These are phyloP conservation scores for Citrus maxima DNA, from an alignment of 345 rosid genomes.

Conservation along the genomic window DNA sequence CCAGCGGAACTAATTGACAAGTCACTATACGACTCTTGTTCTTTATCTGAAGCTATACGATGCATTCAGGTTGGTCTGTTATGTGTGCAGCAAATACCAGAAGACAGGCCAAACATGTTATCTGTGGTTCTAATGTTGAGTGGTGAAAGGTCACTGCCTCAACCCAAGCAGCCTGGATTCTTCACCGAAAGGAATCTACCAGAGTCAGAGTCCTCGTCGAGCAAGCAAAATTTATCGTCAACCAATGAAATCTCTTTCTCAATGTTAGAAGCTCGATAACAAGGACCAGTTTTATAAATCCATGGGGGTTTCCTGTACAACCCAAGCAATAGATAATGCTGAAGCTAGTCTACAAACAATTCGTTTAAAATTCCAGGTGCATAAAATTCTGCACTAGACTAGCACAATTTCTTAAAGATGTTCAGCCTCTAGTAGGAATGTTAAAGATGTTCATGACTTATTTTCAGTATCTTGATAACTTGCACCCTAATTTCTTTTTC, in stretches of 20 bases:
- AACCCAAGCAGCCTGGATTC: slow-evolving; percentile 25
- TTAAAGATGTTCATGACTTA: background rate
- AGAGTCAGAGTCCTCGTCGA: slow-evolving; percentile 13
- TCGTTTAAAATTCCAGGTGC: background rate
- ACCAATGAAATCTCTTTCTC: slow-evolving; percentile 7
- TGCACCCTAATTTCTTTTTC: background rate
- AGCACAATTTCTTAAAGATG: no score
- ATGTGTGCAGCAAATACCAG: slow-evolving; percentile 21
- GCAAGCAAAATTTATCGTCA: background rate
- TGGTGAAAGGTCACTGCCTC: background rate
- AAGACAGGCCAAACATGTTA: slow-evolving; percentile 25
- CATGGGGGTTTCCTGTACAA: background rate
- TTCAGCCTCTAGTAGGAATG: no score
- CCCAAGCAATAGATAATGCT: background rate
- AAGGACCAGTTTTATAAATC: no score
- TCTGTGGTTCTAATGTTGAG: slow-evolving; percentile 17
- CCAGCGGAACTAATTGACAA: slow-evolving; percentile 11
- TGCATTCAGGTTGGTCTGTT: slow-evolving; percentile 10
- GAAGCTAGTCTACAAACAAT: background rate
- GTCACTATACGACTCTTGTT: background rate
- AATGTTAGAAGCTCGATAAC: slow-evolving; percentile 2
- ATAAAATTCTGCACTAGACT: background rate
- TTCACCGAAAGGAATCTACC: slow-evolving; percentile 17
- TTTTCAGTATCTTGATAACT: background rate
- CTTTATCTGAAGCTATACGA: background rate